Evolutionary conservation across 108 stramenopile genomes (phyloP).

Genomic region (Skeletonema costatum): DNA sequence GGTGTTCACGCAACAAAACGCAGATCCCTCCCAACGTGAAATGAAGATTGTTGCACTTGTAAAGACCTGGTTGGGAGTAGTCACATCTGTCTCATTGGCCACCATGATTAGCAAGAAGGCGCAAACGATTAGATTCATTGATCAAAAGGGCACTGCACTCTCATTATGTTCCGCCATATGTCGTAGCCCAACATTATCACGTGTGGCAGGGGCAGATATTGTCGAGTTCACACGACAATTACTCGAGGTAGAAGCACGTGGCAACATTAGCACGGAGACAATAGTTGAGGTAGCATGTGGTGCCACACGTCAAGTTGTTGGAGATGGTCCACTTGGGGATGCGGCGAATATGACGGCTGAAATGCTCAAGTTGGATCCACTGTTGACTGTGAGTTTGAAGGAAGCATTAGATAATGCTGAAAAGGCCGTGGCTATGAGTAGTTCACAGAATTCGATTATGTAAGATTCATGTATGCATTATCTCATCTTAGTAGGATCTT

Average conservation of each 20-base stretch:
- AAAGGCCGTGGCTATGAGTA: constrained; percentile 16
- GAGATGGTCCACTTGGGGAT: constrained; percentile 43
- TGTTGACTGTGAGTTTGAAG: constrained; percentile 38
- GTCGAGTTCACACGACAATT: constrained; percentile 18
- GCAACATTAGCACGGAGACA: constrained; percentile 19
- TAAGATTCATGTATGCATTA: background rate
- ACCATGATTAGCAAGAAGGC: constrained; percentile 28
- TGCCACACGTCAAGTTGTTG: constrained; percentile 38
- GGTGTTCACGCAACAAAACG: constrained; percentile 4
- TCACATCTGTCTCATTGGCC: constrained; percentile 28
- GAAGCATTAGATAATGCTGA: constrained; percentile 38
- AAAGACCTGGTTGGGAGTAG: constrained; percentile 19
- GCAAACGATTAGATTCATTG: constrained; percentile 29
- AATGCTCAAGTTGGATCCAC: constrained; percentile 38
- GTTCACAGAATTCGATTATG: background rate
- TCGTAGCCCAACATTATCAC: constrained; percentile 18
- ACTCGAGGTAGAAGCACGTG: constrained; percentile 23
- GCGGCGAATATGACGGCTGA: constrained; percentile 17
- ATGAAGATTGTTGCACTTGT: constrained; percentile 21
- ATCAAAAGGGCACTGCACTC: constrained; percentile 41
- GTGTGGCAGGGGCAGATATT: constrained; percentile 26
- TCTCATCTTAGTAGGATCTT: too few relatives aligned
- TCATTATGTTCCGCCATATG: constrained; percentile 32
- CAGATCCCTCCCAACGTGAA: constrained; percentile 17
- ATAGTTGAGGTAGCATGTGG: constrained; percentile 37